Conservation (phyloP, 805 yeast genomes). For the Wickerhamiella spandovensis region DNA sequence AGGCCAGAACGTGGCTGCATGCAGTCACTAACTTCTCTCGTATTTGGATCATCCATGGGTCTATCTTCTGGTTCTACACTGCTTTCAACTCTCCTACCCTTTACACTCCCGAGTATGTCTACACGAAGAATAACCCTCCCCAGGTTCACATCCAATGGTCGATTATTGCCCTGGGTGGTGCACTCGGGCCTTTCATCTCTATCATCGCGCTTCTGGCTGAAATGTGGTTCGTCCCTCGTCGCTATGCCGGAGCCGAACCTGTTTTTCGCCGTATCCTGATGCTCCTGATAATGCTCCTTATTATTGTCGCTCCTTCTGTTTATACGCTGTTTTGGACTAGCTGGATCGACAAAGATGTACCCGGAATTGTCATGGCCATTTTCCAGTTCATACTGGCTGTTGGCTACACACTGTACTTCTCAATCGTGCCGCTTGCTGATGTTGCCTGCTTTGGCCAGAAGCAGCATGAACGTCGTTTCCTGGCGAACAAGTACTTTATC, state of each 20-base stretch:
- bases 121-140: slow-evolving; percentile 41
- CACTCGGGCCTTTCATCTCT: slow-evolving; percentile 44
- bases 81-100: slow-evolving; percentile 53
- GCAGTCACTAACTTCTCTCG: slow-evolving; percentile 60
- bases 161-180: slow-evolving; percentile 55
- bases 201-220: slow-evolving; percentile 46
- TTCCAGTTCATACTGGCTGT: slow-evolving; percentile 46
- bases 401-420: slow-evolving; percentile 39
- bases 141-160: slow-evolving; percentile 40
- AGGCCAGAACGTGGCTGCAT: slow-evolving; percentile 67
- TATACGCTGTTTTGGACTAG: slow-evolving; percentile 9
- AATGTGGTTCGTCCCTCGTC: slow-evolving; percentile 50
- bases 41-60: slow-evolving; percentile 63
- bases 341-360: slow-evolving; percentile 7
- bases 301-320: slow-evolving; percentile 24
- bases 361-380: slow-evolving; percentile 30
- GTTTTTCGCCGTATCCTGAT: slow-evolving; percentile 35
- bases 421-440: slow-evolving; percentile 48
- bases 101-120: slow-evolving; percentile 46
- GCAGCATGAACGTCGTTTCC: slow-evolving; percentile 20
- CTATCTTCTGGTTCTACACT: slow-evolving; percentile 68
- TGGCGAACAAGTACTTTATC: slow-evolving; percentile 47
- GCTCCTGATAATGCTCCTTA: slow-evolving; percentile 30
- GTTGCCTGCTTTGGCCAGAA: slow-evolving; percentile 32
- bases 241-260: slow-evolving; percentile 60